These are phyloP conservation scores for Trichoderma asperelloides DNA, from an alignment of 495 filamentous ascomycete genomes.

Conservation along the genomic window DNA sequence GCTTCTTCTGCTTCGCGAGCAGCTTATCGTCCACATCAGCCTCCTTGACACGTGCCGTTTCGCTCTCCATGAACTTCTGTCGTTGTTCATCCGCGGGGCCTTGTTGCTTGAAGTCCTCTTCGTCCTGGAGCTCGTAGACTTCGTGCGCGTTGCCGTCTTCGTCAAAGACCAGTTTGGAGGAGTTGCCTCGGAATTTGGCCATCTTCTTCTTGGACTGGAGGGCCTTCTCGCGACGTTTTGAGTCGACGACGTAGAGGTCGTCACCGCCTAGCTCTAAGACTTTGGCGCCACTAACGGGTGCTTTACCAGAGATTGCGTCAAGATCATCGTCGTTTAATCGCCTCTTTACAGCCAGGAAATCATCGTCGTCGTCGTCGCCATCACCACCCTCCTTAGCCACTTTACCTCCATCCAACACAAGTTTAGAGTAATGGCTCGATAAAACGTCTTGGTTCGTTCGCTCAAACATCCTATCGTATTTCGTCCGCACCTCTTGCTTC, in stretches of 20 bases:
- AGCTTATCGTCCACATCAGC: constrained; percentile 79
- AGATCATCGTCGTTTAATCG: constrained; percentile 51
- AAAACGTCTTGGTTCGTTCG: constrained; percentile 90
- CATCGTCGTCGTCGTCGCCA: constrained; percentile 55
- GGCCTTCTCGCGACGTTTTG: constrained; percentile 85
- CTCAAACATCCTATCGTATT: constrained; percentile 96
- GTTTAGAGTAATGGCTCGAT: constrained; percentile 79
- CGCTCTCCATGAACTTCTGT: constrained; percentile 63
- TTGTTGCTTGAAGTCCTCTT: constrained; percentile 62
- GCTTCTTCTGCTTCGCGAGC: constrained; percentile 65
- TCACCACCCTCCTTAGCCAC: constrained; percentile 28
- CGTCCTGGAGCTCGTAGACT: constrained; percentile 78
- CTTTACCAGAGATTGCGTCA: constrained; percentile 26
- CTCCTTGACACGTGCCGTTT: constrained; percentile 59
- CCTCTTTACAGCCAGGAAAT: constrained; percentile 85
- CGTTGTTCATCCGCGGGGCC: constrained; percentile 70
- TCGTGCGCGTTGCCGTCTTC: constrained; percentile 80
- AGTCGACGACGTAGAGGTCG: constrained; percentile 73
- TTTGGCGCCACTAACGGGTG: constrained; percentile 33
- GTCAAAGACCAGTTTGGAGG: constrained; percentile 80
- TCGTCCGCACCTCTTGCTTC: constrained; percentile 66
- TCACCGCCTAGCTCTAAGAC: constrained; percentile 44
- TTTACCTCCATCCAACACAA: constrained; percentile 61
- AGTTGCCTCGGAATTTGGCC: constrained; percentile 75
- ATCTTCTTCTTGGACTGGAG: constrained; percentile 91